phyloP scores from a whole-genome alignment of 495 filamentous ascomycete species.

The Penicillium fimorum region DNA sequence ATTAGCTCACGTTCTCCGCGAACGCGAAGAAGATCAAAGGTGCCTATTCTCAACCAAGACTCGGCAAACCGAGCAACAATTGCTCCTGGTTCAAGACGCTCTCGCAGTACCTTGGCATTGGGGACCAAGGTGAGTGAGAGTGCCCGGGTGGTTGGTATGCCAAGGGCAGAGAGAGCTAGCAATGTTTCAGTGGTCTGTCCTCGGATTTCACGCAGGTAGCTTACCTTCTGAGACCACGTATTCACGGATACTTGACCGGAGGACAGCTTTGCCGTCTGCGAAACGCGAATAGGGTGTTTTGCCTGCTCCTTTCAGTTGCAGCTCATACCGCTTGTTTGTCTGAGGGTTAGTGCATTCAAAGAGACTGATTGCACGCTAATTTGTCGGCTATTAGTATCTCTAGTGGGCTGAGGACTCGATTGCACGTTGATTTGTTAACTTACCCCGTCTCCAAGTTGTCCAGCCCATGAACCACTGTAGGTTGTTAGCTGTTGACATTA shows the following conservation, averaged over 20 bases:
- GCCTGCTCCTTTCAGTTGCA: slow-evolving; percentile 93
- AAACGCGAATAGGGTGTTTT: slow-evolving; percentile 93
- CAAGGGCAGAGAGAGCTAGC: slow-evolving; percentile 68
- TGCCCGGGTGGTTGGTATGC: slow-evolving; percentile 83
- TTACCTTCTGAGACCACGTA: slow-evolving; percentile 82
- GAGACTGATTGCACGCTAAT: slow-evolving; percentile 76
- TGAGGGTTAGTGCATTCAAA: slow-evolving; percentile 83
- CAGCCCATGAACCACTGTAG: slow-evolving; percentile 76
- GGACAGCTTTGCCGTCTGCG: slow-evolving; percentile 93
- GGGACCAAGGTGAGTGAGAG: slow-evolving; percentile 77
- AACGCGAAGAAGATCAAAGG: slow-evolving; percentile 82
- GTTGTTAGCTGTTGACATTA: slow-evolving; percentile 18
- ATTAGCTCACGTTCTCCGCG: slow-evolving; percentile 75
- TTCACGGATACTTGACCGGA: slow-evolving; percentile 88
- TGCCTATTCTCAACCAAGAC: slow-evolving; percentile 87
- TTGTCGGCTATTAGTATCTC: slow-evolving; percentile 4
- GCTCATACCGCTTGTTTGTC: slow-evolving; percentile 73
- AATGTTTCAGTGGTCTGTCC: background rate
- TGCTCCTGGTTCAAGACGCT: slow-evolving; percentile 87
- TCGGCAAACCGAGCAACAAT: slow-evolving; percentile 91
- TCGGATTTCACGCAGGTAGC: background rate
- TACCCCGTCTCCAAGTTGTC: slow-evolving; percentile 87
- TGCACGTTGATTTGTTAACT: slow-evolving; percentile 20
- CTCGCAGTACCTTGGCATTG: slow-evolving; percentile 67
- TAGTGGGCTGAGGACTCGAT: background rate